Evolutionary conservation across 768 basidiomycete genomes (phyloP), one percentile per base, ranked within the genome.

Genomic region (Agaricus sinodeliciosus): DNA sequence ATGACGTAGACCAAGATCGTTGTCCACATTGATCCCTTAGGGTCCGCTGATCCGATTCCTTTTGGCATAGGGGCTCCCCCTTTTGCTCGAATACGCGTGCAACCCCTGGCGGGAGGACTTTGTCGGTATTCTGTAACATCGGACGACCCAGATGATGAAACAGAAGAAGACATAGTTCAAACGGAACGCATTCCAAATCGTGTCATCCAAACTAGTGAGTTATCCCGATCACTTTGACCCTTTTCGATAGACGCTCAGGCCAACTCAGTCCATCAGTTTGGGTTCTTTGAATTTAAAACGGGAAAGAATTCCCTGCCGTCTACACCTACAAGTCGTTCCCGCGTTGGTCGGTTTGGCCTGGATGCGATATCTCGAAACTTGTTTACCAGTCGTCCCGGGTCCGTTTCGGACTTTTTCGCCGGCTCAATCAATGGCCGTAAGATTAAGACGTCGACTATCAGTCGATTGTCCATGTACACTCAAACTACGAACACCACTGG

Each of bases 351-450:
- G 47, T 92, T 95, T 63, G 84, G 89, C 31, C 75, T 97, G 48
- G 94, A 97, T 62, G 87, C 82, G 16, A 86, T 97, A 59, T 93
- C 91, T 16, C 81, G 91, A 41, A 94, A 92, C 66, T 76, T 97
- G 26, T 94, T 96, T 69, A 82, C 78, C 60, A 64, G 80, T 5
- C 79, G 82, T 2, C 78, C 85, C 27, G 87, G 84, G 8, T 80
- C 79, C 9, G 71, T 81, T 8, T 82, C 84, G 69, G 79, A 79
- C 28, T 73, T 91, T 51, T 91, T 93, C 62, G 79, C 83, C 27
- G 82, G 81, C 4, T 84, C 85, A 0, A 80, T 87, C 34, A 85
- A 77, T 60, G 74, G 82, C 51, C 78, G 78, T 55, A 82, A 86
- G 19, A 74, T 79, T 19, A 85, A 87, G 61, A 90, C 90, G 11